A percentile compares a stretch with the other conserved stretches of the same genome.
Conservation (phyloP, 2,329 filamentous ascomycete species). For the Sphaerulina populicola region DNA sequence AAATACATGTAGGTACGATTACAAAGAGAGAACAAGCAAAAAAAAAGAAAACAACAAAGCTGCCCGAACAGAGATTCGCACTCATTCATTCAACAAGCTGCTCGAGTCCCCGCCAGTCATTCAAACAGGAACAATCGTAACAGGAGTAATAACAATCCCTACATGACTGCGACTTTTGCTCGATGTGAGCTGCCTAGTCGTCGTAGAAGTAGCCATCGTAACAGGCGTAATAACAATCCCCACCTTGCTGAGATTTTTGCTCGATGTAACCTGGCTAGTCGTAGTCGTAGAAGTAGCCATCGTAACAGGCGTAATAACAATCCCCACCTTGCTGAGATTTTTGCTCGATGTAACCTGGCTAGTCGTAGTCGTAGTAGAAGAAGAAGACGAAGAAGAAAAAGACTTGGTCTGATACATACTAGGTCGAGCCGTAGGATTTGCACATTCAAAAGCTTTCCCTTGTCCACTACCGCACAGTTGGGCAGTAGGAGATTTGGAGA, state of each 20-base stretch:
- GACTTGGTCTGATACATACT: background rate
- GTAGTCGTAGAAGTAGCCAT: background rate
- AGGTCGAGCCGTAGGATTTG: constrained; percentile 4
- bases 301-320: background rate
- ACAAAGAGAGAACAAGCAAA: too few relatives aligned
- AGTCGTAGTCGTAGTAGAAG: too few relatives aligned
- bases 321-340: background rate
- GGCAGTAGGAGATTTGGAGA: background rate
- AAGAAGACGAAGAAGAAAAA: background rate
- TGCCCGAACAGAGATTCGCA: too few relatives aligned
- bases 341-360: too few relatives aligned
- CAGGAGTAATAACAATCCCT: background rate
- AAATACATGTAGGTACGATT: too few relatives aligned
- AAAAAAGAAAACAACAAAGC: too few relatives aligned
- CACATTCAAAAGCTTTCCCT: background rate
- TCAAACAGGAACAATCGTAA: background rate
- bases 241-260: background rate
- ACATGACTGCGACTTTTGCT: background rate
- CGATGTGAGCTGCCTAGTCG: too few relatives aligned
- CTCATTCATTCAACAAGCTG: too few relatives aligned
- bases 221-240: background rate
- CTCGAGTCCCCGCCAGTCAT: too few relatives aligned
- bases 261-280: too few relatives aligned
- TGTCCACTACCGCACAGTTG: background rate
- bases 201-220: background rate